Percentiles rank a stretch among this genome's conserved stretches.
phyloP scores from a whole-genome alignment of 1,139 yeast species.

The Blastobotrys illinoisensis region DNA sequence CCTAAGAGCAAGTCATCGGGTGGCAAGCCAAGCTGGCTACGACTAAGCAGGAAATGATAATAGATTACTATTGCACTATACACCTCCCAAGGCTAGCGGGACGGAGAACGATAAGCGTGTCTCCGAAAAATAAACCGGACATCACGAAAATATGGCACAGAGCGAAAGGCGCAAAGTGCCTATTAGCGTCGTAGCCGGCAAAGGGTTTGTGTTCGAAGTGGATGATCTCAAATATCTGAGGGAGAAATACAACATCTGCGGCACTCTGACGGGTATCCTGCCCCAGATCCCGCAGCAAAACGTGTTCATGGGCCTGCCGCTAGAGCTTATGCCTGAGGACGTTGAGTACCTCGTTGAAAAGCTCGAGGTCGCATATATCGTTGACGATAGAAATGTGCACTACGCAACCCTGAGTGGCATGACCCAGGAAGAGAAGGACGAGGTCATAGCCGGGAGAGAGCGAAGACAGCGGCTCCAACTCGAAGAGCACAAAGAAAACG shows the following conservation, averaged over 20 bases:
- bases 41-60: constrained; percentile 17
- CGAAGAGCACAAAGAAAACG: constrained; percentile 18
- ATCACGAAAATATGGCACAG: not conserved
- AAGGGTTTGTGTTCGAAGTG: constrained; percentile 50
- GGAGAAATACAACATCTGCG: constrained; percentile 50
- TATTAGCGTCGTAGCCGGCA: constrained; percentile 40
- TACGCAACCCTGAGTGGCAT: constrained; percentile 21
- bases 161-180: constrained; percentile 21
- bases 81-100: no score
- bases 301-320: constrained; percentile 74
- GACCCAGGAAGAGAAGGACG: constrained; percentile 12
- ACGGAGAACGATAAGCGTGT: no score
- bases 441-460: constrained; percentile 7
- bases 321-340: constrained; percentile 70
- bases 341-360: constrained; percentile 55
- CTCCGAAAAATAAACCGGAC: not conserved
- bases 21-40: constrained; percentile 22
- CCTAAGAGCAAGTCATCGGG: constrained; percentile 2
- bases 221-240: constrained; percentile 52
- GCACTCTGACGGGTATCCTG: constrained; percentile 74
- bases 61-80: not conserved
- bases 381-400: constrained; percentile 31
- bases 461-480: constrained; percentile 15
- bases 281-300: constrained; percentile 91
- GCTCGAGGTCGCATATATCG: constrained; percentile 31